These are phyloP conservation scores for Citrullus amarus DNA, from an alignment of 306 rosid genomes.

Conservation along the genomic window DNA sequence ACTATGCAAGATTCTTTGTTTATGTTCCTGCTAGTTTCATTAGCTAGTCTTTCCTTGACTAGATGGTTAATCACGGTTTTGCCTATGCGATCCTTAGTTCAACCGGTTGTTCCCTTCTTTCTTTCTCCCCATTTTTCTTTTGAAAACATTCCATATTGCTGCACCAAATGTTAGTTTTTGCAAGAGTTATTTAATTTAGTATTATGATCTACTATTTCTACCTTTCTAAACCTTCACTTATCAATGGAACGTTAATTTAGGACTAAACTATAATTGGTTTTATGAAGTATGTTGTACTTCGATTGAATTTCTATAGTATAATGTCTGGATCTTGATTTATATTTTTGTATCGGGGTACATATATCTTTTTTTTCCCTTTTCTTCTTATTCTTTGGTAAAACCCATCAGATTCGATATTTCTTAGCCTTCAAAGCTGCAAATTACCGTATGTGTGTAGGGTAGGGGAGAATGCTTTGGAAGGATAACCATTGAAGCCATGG, in stretches of 20 bases:
- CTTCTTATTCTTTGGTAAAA: neutral
- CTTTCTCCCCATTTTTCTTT: neutral
- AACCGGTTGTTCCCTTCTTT: neutral
- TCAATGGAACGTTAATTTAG: neutral
- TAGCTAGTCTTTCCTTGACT: neutral
- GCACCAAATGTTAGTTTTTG: neutral
- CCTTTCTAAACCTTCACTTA: neutral
- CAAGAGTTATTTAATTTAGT: neutral
- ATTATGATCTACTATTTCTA: neutral
- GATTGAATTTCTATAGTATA: neutral
- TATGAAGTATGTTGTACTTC: neutral
- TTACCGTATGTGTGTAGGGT: slow-evolving; percentile 29
- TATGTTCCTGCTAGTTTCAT: neutral
- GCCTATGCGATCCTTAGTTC: neutral
- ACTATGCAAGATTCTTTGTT: neutral
- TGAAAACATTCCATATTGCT: neutral
- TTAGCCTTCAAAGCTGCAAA: neutral
- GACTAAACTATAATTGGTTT: neutral
- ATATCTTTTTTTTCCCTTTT: neutral
- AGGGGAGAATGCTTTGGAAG: slow-evolving; percentile 82
- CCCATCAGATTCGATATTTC: neutral
- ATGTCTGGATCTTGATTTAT: neutral
- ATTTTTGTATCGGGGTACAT: neutral
- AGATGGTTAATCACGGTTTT: neutral
- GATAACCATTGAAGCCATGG: slow-evolving; percentile 84